Percentiles rank a stretch among this genome's conserved stretches.
phyloP scores from a whole-genome alignment of 2,329 filamentous ascomycete genomes.

The Neofusicoccum kwambonambiense region DNA sequence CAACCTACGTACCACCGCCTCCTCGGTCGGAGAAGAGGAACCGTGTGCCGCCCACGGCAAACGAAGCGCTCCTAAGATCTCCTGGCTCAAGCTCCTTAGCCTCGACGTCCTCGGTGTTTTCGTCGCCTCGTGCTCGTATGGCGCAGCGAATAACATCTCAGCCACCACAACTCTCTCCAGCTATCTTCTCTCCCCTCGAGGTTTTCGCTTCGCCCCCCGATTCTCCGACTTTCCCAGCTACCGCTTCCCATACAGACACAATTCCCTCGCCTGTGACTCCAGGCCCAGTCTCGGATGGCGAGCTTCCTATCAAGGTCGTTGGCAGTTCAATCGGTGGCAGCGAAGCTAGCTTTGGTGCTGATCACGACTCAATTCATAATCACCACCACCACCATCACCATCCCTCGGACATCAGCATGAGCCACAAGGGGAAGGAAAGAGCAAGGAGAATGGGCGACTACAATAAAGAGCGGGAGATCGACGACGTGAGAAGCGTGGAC shows the following conservation, averaged over 20 bases:
- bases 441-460: constrained; percentile 21
- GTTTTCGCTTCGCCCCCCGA: constrained; percentile 29
- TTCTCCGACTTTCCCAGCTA: constrained; percentile 20
- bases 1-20: constrained; percentile 20
- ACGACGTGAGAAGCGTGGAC: not conserved
- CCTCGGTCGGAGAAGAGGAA: not conserved
- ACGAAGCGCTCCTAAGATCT: constrained; percentile 5
- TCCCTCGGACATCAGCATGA: not conserved
- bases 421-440: not conserved
- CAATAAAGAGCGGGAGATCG: not conserved
- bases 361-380: not conserved
- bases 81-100: constrained; percentile 21
- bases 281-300: constrained; percentile 28
- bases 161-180: constrained; percentile 13
- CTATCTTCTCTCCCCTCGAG: constrained; percentile 33
- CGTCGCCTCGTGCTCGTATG: constrained; percentile 27
- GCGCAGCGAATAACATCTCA: not conserved
- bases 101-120: constrained; percentile 30
- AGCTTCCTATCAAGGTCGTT: constrained; percentile 34
- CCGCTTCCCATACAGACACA: constrained; percentile 20
- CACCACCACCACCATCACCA: not conserved
- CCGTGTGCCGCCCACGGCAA: not conserved
- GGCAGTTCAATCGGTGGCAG: constrained; percentile 25
- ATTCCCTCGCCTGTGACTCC: constrained; percentile 38
- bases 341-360: constrained; percentile 29